phyloP scores from a whole-genome alignment of 768 basidiomycete species.

The Paxillus ammoniavirescens region DNA sequence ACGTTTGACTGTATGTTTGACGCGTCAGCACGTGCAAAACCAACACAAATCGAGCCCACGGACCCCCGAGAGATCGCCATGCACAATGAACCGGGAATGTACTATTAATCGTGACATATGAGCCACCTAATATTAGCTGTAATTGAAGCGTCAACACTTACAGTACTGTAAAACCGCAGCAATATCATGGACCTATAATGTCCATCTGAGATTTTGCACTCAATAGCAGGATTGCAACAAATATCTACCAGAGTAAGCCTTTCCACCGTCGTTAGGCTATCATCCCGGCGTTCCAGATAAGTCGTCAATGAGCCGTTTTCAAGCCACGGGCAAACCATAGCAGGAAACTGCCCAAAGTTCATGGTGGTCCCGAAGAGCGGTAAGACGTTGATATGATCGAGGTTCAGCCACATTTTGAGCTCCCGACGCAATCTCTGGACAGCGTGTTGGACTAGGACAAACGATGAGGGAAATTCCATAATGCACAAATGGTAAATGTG shows the following conservation, averaged over 20 bases:
- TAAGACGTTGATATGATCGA: constrained; percentile 20
- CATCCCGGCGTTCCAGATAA: constrained; percentile 9
- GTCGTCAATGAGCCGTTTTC: constrained; percentile 12
- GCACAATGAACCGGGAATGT: background rate
- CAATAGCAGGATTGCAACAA: too few relatives aligned
- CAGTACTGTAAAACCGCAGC: constrained; percentile 6
- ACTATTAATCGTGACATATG: background rate
- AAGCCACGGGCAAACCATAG: constrained; percentile 21
- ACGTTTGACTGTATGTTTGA: constrained; percentile 33
- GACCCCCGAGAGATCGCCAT: constrained; percentile 13
- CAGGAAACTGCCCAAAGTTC: constrained; percentile 17
- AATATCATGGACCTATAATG: background rate
- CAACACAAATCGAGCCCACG: too few relatives aligned
- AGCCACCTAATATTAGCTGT: background rate
- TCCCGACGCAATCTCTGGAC: constrained; percentile 16
- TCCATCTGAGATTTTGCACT: too few relatives aligned
- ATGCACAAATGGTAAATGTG: too few relatives aligned
- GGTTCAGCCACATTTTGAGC: constrained; percentile 15
- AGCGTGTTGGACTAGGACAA: background rate
- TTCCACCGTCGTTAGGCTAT: background rate
- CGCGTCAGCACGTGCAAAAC: too few relatives aligned
- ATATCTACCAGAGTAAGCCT: background rate
- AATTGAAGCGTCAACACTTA: background rate
- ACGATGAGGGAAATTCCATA: background rate
- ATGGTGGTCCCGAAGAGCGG: constrained; percentile 14